These are phyloP conservation scores for Globisporangium uncinulatum DNA, from an alignment of 352 stramenopile genomes.

Conservation along the genomic window DNA sequence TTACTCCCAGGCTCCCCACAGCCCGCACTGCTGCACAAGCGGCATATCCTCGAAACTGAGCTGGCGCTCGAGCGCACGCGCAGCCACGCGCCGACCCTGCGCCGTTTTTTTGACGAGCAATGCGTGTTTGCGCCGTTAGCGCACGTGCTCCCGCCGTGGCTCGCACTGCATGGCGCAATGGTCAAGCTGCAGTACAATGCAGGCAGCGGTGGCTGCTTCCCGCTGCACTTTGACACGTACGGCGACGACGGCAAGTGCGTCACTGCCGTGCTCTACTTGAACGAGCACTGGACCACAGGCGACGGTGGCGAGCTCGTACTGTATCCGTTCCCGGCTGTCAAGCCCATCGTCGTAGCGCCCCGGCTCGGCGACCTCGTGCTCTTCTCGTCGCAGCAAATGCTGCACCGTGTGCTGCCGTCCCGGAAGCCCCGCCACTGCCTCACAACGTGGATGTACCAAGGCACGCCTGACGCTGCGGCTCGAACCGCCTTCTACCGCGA, in stretches of 20 bases:
- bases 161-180: slow-evolving; percentile 46
- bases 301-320: slow-evolving; percentile 80
- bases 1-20: slow-evolving; percentile 25
- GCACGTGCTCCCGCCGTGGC: slow-evolving; percentile 28
- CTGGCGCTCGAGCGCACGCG: slow-evolving; percentile 41
- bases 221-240: slow-evolving; percentile 83
- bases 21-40: slow-evolving; percentile 63
- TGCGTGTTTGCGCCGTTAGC: slow-evolving; percentile 40
- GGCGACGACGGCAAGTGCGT: slow-evolving; percentile 79
- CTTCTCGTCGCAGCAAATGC: slow-evolving; percentile 76
- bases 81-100: slow-evolving; percentile 32
- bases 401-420: slow-evolving; percentile 65
- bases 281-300: slow-evolving; percentile 59
- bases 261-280: slow-evolving; percentile 82
- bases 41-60: slow-evolving; percentile 78
- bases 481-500: slow-evolving; percentile 22
- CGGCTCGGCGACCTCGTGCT: slow-evolving; percentile 65
- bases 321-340: slow-evolving; percentile 64
- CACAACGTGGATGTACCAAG: slow-evolving; percentile 69
- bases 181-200: slow-evolving; percentile 82
- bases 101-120: slow-evolving; percentile 57
- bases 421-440: slow-evolving; percentile 45
- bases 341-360: slow-evolving; percentile 40
- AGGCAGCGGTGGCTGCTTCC: slow-evolving; percentile 75
- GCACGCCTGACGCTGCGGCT: slow-evolving; percentile 13